Base-by-base conservation (phyloP, 2,329 filamentous ascomycete genomes). In the Alternaria ethzedia region DNA sequence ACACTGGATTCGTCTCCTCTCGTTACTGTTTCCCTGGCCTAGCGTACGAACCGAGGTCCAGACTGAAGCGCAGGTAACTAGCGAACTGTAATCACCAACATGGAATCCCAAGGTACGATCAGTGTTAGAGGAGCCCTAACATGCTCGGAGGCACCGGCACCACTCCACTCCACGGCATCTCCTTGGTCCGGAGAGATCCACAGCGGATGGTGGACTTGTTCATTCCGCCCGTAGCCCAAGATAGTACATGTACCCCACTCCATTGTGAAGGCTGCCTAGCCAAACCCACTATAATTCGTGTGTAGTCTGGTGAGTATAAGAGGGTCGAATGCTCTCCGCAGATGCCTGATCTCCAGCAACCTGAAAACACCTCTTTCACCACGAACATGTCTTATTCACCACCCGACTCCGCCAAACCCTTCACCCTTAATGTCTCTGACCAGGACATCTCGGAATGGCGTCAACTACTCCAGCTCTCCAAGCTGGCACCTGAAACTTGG, bases 381-480 rank as follows among this genome's bases (percentile, higher is more conserved):
- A 51, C 21, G 60, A 67, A n/a, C 54, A 78, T 78, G 75, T 64
- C 75, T 10, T 78, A 78, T 71, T 73, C 75, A 59, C 73, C 69
- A 10, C 76, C 76, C 36, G 66, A 47, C 55, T 72, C 71, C 17
- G 75, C 74, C 4, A 71, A 73, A 36, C 75, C 75, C 2, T 80
- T 78, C 63, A 78, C 72, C 2, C 75, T 80, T 57, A 59, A 68
- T 51, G 61, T 80, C 43, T 65, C 78, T 7, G 77, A 80, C 36
- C 54, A 78, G 44, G 73, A 74, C 47, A 54, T 78, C 12, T 74
- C 74, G 6, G 77, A 79, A 52, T 78, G 75, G 70, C 74, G 75
- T 51, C 77, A 79, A 54, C 78, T 80, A 36, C 71, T 80, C 55
- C 65, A 73, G 45, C 70, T 80, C 32, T 78, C 75, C 36, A 79